A percentile compares a stretch with the other conserved stretches of the same genome.
phyloP scores from a whole-genome alignment of 805 yeast species.

The Teunomyces tritomae region DNA sequence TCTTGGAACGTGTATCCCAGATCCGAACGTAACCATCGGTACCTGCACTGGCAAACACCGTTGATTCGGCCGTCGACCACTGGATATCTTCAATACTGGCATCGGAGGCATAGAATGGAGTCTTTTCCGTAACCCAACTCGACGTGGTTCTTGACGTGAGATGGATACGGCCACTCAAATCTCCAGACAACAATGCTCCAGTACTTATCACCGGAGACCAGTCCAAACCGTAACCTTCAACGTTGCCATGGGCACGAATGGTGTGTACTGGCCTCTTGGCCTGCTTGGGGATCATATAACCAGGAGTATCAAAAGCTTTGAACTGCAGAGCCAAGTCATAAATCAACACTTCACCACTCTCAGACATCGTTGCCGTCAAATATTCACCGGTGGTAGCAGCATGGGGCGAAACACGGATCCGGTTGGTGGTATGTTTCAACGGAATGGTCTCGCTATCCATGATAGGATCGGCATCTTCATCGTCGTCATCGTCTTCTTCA shows the following conservation, averaged over 20 bases:
- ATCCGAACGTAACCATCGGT: conserved; percentile 87
- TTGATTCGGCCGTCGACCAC: conserved; percentile 89
- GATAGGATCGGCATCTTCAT: conserved; percentile 76
- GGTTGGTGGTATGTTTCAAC: conserved; percentile 79
- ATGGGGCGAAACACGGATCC: conserved; percentile 81
- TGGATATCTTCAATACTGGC: conserved; percentile 94
- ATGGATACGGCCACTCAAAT: conserved; percentile 78
- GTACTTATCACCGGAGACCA: conserved; percentile 87
- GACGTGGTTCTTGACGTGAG: conserved; percentile 73
- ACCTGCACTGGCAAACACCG: conserved; percentile 95
- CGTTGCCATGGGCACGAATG: conserved; percentile 80
- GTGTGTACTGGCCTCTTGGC: conserved; percentile 82
- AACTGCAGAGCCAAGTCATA: conserved; percentile 79
- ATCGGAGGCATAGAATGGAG: conserved; percentile 67
- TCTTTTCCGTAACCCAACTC: conserved; percentile 82
- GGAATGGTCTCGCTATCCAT: conserved; percentile 83
- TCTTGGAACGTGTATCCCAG: conserved; percentile 95
- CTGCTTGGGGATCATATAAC: conserved; percentile 72
- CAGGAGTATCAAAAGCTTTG: conserved; percentile 86
- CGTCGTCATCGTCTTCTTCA: conserved; percentile 71
- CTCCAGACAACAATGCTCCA: conserved; percentile 87
- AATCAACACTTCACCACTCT: conserved; percentile 84
- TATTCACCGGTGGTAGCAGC: conserved; percentile 73
- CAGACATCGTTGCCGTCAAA: conserved; percentile 83
- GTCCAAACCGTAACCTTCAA: conserved; percentile 96